Evolutionary conservation across 441 rosid genomes (phyloP), one percentile per base, ranked within the genome.

Genomic region (Sinapis alba): DNA sequence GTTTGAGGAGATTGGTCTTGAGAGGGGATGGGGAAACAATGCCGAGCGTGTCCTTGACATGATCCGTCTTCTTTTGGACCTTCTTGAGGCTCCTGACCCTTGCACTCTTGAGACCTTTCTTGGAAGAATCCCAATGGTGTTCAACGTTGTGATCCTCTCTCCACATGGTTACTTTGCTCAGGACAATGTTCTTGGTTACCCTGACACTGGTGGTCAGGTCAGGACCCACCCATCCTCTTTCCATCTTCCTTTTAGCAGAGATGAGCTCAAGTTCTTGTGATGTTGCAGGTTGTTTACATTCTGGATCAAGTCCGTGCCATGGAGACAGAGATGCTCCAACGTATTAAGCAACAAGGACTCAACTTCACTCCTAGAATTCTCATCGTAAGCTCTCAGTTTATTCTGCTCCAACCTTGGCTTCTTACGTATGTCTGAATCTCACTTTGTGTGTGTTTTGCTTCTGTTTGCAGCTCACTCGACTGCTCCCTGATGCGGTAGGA

Each of bases 181-280:
- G 43, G 97, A 94, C 85, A 86, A 94, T 61, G 97, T 94, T 71
- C 82, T 94, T 81, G 98, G 98, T 3, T 94, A 92, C 82, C 98
- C 98, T 4, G 98, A 94, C 76, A 94, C 98, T 0, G 98, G 98
- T 61, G 98, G 98, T 79, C 98, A 94, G 94, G 97, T 92, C 56
- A 73, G 72, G 5, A 60, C 66, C 78, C 80, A 28, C 32, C n/a
- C n/a, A 28, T 23, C 51, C 24, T 4, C 51, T 9, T 8, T 58
- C 71, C 71, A 65, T 53, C 43, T 21, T 50, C 38, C 36, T 34
- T 43, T 10, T 65, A 9, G 23, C 47, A 24, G 5, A 30, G 20
- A 5, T 41, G 13, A 43, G 32, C 50, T 68, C 53, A 56, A 1
- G 2, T n/a, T 56, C 24, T 16, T 20, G 54, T 74, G 23, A 50